A percentile compares a stretch with the other conserved stretches of the same genome.
These are phyloP conservation scores for Priceomyces carsonii DNA, from an alignment of 805 yeast species.

Conservation along the genomic window DNA sequence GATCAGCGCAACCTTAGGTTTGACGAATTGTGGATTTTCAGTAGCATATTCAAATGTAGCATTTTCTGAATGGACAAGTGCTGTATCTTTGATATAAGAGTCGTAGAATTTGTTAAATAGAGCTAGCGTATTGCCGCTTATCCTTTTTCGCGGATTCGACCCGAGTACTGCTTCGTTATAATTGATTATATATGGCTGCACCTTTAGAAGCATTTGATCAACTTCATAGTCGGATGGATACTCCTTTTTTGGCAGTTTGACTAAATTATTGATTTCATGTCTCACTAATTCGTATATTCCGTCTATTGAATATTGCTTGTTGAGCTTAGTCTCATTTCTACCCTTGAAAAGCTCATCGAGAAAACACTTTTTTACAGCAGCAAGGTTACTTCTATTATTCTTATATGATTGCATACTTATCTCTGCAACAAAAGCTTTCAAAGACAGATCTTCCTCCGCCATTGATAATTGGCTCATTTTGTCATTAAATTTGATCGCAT, in stretches of 20 bases:
- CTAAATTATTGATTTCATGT: background rate
- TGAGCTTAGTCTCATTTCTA: conserved; percentile 10
- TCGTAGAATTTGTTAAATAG: conserved; percentile 13
- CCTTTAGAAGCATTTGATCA: conserved; percentile 8
- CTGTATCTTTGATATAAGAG: conserved; percentile 13
- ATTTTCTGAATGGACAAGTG: conserved; percentile 6
- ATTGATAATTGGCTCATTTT: conserved; percentile 6
- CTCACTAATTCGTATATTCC: conserved; percentile 9
- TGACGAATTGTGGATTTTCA: background rate
- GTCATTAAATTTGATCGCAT: conserved; percentile 11
- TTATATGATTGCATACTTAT: conserved; percentile 5
- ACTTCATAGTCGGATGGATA: conserved; percentile 5
- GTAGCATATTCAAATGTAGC: background rate
- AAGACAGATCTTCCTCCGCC: conserved; percentile 8
- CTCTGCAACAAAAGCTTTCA: conserved; percentile 6
- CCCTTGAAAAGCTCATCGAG: conserved; percentile 12
- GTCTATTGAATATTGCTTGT: conserved; percentile 10
- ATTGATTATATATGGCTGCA: conserved; percentile 10
- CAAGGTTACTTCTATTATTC: conserved; percentile 3
- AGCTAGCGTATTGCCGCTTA: conserved; percentile 5
- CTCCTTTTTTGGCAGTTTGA: background rate
- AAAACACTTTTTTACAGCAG: conserved; percentile 7
- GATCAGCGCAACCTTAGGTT: background rate
- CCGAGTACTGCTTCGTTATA: background rate
- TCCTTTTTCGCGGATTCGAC: background rate